These are phyloP conservation scores for Hirschioporus abietinus DNA, from an alignment of 768 basidiomycete genomes.

Conservation along the genomic window DNA sequence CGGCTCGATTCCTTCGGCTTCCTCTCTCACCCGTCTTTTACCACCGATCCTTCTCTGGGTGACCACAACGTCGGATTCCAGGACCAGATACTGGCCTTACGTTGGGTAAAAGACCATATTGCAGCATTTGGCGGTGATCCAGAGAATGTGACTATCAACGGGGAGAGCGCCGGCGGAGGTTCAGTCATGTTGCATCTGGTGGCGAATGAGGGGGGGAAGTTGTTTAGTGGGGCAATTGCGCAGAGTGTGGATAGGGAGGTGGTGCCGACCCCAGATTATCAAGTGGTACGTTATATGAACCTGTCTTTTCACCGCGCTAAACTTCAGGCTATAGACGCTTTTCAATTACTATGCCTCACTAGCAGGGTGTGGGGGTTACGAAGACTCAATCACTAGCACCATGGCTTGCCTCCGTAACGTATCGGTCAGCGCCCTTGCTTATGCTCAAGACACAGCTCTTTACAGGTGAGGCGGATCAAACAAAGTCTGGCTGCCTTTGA, in stretches of 20 bases:
- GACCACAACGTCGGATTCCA: conserved; percentile 50
- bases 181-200: conserved; percentile 57
- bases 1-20: conserved; percentile 61
- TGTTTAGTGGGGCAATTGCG: conserved; percentile 53
- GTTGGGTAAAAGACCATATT: conserved; percentile 35
- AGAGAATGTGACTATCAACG: conserved; percentile 43
- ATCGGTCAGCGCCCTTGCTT: conserved; percentile 44
- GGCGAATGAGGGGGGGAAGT: conserved; percentile 29
- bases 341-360: conserved; percentile 46
- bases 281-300: conserved; percentile 32
- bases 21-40: conserved; percentile 45
- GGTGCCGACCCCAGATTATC: conserved; percentile 45
- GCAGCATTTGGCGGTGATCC: conserved; percentile 36
- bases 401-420: conserved; percentile 46
- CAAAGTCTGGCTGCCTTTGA: background rate
- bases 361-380: conserved; percentile 43
- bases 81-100: conserved; percentile 44
- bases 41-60: conserved; percentile 28
- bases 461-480: background rate
- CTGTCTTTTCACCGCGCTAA: background rate
- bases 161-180: conserved; percentile 53
- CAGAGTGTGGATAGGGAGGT: conserved; percentile 57
- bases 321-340: conserved; percentile 27
- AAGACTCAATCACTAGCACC: conserved; percentile 23
- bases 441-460: conserved; percentile 41